phyloP scores from a whole-genome alignment of 495 filamentous ascomycete species.

The Emericellopsis terricola region DNA sequence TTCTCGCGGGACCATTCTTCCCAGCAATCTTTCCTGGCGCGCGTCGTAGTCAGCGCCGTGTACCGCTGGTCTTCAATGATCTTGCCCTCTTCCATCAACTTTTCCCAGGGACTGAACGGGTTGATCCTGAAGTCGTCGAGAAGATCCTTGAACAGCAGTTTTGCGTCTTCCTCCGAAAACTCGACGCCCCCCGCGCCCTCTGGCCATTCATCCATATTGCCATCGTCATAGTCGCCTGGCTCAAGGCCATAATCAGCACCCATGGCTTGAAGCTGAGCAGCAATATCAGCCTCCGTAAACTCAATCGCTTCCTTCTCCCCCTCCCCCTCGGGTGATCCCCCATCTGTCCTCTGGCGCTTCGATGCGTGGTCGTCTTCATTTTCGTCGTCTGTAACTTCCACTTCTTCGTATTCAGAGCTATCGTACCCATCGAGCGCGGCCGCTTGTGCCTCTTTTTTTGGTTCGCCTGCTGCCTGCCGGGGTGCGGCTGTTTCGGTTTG shows the following conservation, averaged over 20 bases:
- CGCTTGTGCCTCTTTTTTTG: neutral
- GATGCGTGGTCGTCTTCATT: conserved; percentile 31
- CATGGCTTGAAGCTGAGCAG: conserved; percentile 79
- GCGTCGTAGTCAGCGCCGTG: conserved; percentile 63
- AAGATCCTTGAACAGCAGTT: conserved; percentile 67
- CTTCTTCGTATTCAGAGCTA: conserved; percentile 64
- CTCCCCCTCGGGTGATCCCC: conserved; percentile 35
- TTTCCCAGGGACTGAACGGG: conserved; percentile 88
- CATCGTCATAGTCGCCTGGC: conserved; percentile 46
- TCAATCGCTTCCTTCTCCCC: too few relatives aligned
- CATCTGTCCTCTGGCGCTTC: conserved; percentile 50
- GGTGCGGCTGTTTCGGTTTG: too few relatives aligned
- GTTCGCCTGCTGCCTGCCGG: too few relatives aligned
- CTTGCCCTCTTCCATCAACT: conserved; percentile 59
- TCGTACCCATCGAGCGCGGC: conserved; percentile 1
- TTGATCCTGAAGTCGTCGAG: conserved; percentile 66
- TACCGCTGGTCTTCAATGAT: conserved; percentile 79
- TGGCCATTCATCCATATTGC: conserved; percentile 44
- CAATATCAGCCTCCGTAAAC: conserved; percentile 91
- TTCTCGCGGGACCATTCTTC: conserved; percentile 59
- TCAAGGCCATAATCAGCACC: conserved; percentile 51
- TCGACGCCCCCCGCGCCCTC: conserved; percentile 50
- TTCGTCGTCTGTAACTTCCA: conserved; percentile 66
- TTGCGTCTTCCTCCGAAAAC: conserved; percentile 48
- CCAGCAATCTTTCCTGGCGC: conserved; percentile 62